Evolutionary conservation across 75 land plant species (phyloP), one percentile per base, ranked within the genome.

Genomic region (Picea glauca): DNA sequence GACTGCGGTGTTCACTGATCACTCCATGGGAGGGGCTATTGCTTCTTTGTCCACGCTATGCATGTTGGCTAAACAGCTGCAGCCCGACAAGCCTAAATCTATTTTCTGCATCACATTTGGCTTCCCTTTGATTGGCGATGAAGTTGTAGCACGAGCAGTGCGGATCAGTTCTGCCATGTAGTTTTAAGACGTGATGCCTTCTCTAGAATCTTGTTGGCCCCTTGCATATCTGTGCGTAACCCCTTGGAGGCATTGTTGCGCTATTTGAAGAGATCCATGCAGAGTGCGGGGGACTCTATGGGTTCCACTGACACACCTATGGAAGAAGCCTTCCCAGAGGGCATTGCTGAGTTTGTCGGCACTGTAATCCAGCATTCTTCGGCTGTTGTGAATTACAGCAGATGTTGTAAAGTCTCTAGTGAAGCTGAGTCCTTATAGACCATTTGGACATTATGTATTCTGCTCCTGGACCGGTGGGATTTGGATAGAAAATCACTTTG

Each of bases 301-400:
- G 50, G 50, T 46, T 46, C 50, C 50, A 46, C 7, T 46, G 50
- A 46, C 7, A 46, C 5, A 46, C 20, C 32, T 30, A 20, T 30
- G 74, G 31, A 8, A 20, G 12, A 14, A 68, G 46, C 14, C 14
- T 79, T 14, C 60, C 66, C 8, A 46, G 5, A 5, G 50, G 50
- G 50, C 12, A 78, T 73, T 4, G 35, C 68, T 0, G 18, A 2
- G 4, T 80, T 91, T 31, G 83, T 75, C 20, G 13, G 13, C 5
- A 61, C 17, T 13, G 86, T 89, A 38, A 64, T 87, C 67, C 87
- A 82, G 50, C 82, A 78, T 63, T 77, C 88, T 17, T 65, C 80
- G 1, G 68, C 78, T 1, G 74, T 83, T 2, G 78, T 86, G 4
- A 89, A 76, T 80, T 77, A 86, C 56, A 80, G 76, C 18, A 86